A percentile compares a stretch with the other conserved stretches of the same genome.
Conservation (phyloP, 768 basidiomycete species). For the Dacryopinax primogenitus region DNA sequence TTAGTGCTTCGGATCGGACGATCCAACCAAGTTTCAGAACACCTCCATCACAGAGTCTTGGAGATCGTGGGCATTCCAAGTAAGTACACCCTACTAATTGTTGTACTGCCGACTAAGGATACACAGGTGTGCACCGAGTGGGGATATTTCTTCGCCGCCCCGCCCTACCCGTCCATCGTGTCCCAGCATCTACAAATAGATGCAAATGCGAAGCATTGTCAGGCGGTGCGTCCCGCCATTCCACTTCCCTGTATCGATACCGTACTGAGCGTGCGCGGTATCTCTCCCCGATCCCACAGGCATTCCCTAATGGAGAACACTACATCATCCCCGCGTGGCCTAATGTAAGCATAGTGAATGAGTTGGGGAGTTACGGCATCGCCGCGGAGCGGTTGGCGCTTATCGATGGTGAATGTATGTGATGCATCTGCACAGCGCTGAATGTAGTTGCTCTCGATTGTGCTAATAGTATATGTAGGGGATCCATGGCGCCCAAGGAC, state of each 20-base stretch:
- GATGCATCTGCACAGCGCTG: background rate
- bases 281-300: no score
- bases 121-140: constrained; percentile 92
- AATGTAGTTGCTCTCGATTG: background rate
- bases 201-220: constrained; percentile 6
- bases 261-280: no score
- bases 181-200: constrained; percentile 34
- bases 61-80: constrained; percentile 82
- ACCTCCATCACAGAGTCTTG: constrained; percentile 58
- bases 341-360: constrained; percentile 71
- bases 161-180: constrained; percentile 57
- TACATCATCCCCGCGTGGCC: constrained; percentile 60
- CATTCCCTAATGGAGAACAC: constrained; percentile 63
- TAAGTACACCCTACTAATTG: no score
- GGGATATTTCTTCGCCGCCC: constrained; percentile 82
- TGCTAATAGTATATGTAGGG: no score
- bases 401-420: constrained; percentile 68
- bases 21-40: constrained; percentile 51
- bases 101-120: no score
- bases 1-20: constrained; percentile 84
- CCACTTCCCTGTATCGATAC: background rate
- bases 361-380: constrained; percentile 71
- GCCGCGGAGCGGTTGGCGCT: constrained; percentile 71
- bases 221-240: background rate
- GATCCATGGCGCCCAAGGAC: constrained; percentile 87